Base-by-base conservation (phyloP, 805 yeast species). In the Metschnikowia vanudenii region DNA sequence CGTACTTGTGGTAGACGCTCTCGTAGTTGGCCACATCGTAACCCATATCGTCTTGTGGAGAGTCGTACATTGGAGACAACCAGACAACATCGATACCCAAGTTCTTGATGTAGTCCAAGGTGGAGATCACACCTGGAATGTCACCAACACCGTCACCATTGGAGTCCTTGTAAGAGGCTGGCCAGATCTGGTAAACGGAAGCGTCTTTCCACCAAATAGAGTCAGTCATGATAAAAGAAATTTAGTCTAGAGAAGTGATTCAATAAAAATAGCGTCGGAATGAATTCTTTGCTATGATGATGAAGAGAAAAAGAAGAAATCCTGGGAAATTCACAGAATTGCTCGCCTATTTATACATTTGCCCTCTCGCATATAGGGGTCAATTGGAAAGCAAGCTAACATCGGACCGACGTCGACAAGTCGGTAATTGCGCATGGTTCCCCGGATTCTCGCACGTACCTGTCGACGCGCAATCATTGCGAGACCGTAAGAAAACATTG, bases 11-110 rank as follows among this genome's bases (percentile, higher is more conserved):
- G 56, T 78, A 69, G 34, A 79, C 69, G 10, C 61, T 68, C 58
- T 75, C 69, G 59, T 79, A 79, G 57, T 79, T 72, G 8, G 76
- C 62, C 50, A 79, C 76, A 54, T 79, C 84, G 52, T 79, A 79
- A 2, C 84, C 84, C 83, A 79, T 79, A 56, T 79, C 84, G 33
- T 71, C 75, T 57, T 75, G 79, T 4, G 84, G 84, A 3, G 80
- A 74, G 44, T 74, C 79, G 59, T 72, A 78, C 63, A 75, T 74
- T 16, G 84, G 84, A 18, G 76, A 74, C 36, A 79, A 55, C 84
- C 84, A 79, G 31, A 79, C 64, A 9, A 73, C 70, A 50, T 76
- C 80, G 13, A 67, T 66, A 1, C 81, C 81, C 17, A 78, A 61
- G 11, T 58, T 59, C 55, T 74, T 69, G 57, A 79, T 52, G 56